Evolutionary conservation across 441 rosid genomes (phyloP).

Genomic region (Euphorbia corollata): DNA sequence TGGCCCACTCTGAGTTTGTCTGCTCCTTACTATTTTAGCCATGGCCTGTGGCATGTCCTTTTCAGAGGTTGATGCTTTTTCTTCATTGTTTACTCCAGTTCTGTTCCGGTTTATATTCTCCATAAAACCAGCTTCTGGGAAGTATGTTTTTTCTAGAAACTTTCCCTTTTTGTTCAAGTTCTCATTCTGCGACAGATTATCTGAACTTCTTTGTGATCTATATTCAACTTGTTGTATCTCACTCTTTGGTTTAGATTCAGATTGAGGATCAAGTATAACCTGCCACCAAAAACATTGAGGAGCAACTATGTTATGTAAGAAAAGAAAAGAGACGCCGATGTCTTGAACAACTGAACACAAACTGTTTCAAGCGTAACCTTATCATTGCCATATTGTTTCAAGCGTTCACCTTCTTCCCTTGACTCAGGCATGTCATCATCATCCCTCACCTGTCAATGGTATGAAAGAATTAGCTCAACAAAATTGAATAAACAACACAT

Average conservation of each 20-base stretch:
- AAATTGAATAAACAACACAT: constrained; percentile 16
- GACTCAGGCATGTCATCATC: constrained; percentile 56
- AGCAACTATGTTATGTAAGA: background rate
- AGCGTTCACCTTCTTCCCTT: constrained; percentile 51
- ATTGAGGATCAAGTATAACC: constrained; percentile 27
- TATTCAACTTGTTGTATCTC: constrained; percentile 32
- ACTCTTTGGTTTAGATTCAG: constrained; percentile 25
- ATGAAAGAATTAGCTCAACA: constrained; percentile 15
- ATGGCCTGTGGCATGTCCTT: constrained; percentile 40
- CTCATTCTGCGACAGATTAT: constrained; percentile 30
- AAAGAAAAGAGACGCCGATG: background rate
- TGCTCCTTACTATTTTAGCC: constrained; percentile 43
- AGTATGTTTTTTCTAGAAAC: constrained; percentile 31
- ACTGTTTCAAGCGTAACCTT: constrained; percentile 48
- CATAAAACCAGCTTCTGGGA: constrained; percentile 28
- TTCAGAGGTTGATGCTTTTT: constrained; percentile 44
- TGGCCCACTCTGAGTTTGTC: constrained; percentile 88
- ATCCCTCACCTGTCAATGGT: constrained; percentile 54
- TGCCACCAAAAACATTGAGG: constrained; percentile 24
- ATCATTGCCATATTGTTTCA: constrained; percentile 28
- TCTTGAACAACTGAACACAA: constrained; percentile 7
- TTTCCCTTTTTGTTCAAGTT: constrained; percentile 46
- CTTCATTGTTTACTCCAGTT: constrained; percentile 44
- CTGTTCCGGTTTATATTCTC: constrained; percentile 39
- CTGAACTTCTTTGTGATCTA: constrained; percentile 27